Evolutionary conservation across 2,329 filamentous ascomycete species (phyloP).

Genomic region (Simplicillium sp.): DNA sequence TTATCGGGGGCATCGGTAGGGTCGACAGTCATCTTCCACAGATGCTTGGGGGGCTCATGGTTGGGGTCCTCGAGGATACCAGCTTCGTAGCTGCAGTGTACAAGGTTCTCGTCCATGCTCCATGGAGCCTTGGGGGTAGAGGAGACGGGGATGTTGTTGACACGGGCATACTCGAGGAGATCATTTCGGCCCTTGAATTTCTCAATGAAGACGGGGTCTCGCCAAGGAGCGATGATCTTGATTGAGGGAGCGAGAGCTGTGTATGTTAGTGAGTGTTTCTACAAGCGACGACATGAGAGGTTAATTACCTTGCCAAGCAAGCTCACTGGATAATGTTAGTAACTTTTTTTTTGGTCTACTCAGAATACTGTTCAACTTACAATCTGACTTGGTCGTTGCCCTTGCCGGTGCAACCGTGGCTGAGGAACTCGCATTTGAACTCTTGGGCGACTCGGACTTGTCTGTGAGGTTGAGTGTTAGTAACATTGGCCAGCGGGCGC

Average conservation of each 20-base stretch:
- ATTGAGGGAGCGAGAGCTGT: conserved; percentile 46
- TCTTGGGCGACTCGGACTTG: conserved; percentile 22
- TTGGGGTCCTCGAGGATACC: conserved; percentile 57
- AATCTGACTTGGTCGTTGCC: conserved; percentile 19
- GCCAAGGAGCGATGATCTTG: conserved; percentile 67
- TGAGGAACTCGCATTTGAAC: conserved; percentile 28
- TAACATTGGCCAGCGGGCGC: background rate
- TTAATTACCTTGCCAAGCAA: conserved; percentile 3
- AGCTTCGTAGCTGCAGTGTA: conserved; percentile 62
- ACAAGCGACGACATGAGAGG: too few species aligned
- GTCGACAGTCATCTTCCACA: conserved; percentile 60
- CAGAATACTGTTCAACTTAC: background rate
- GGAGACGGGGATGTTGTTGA: conserved; percentile 60
- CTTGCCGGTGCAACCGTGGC: conserved; percentile 52
- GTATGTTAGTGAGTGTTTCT: conserved; percentile 2
- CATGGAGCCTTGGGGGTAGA: conserved; percentile 66
- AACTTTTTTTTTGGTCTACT: background rate
- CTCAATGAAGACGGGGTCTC: conserved; percentile 59
- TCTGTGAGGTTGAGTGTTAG: background rate
- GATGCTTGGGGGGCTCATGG: conserved; percentile 52
- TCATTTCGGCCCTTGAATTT: conserved; percentile 61
- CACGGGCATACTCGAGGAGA: conserved; percentile 60
- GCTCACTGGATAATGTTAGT: conserved; percentile 9
- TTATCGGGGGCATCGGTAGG: conserved; percentile 55
- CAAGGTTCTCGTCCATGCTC: conserved; percentile 34